A percentile compares a stretch with the other conserved stretches of the same genome.
These are phyloP conservation scores for Sanghuangporus sanghuang DNA, from an alignment of 1,284 basidiomycete genomes.

Conservation along the genomic window DNA sequence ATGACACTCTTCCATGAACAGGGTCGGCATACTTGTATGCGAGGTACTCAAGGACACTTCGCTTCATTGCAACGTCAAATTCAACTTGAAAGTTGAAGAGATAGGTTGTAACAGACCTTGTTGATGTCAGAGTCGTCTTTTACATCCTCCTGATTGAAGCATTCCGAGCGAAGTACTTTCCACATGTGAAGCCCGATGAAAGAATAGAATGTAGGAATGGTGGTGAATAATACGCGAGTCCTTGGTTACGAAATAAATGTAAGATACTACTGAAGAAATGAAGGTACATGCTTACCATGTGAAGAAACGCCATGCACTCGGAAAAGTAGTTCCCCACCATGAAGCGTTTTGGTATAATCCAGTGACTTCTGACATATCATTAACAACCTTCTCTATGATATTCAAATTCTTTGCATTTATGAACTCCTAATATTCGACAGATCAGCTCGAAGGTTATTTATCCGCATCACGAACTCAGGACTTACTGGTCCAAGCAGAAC, in stretches of 20 bases:
- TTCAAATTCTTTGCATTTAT: slow-evolving; percentile 1
- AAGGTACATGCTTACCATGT: background rate
- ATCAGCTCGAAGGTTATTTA: background rate
- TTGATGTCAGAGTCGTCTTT: background rate
- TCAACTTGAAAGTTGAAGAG: background rate
- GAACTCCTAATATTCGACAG: slow-evolving; percentile 2
- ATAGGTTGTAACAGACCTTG: background rate
- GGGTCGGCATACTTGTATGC: background rate
- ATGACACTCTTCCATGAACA: background rate
- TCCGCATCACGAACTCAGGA: background rate
- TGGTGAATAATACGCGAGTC: background rate
- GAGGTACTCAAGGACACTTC: background rate
- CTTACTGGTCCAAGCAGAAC: background rate
- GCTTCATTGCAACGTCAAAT: background rate
- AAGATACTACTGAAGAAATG: background rate
- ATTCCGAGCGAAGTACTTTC: background rate
- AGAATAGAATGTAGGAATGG: background rate
- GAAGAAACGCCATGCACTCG: background rate
- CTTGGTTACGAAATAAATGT: background rate
- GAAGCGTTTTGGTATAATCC: slow-evolving; percentile 7
- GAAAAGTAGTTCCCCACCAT: background rate
- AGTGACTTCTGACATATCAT: background rate
- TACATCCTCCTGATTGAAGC: no score
- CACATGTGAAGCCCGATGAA: slow-evolving; percentile 4
- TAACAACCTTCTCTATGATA: background rate